Conservation (phyloP, 2,329 filamentous ascomycete species). For the Cercospora beticola region DNA sequence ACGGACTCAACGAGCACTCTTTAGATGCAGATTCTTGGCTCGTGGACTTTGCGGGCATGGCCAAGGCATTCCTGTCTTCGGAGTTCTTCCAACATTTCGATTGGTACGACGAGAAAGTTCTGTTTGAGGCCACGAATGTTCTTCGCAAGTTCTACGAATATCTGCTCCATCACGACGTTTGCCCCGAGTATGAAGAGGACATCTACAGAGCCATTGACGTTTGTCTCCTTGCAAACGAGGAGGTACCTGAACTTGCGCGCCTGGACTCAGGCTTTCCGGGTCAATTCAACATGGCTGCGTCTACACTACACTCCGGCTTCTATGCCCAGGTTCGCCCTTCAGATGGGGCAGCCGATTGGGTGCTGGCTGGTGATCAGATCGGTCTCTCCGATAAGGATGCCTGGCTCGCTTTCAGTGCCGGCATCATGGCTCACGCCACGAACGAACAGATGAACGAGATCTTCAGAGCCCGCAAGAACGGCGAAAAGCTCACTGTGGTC, state of each 20-base stretch:
- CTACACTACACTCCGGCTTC: slow-evolving; percentile 63
- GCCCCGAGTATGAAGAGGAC: slow-evolving; percentile 72
- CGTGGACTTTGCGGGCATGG: slow-evolving; percentile 78
- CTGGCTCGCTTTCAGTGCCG: slow-evolving; percentile 52
- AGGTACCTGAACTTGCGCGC: slow-evolving; percentile 62
- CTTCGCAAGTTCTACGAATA: slow-evolving; percentile 88
- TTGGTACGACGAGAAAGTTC: slow-evolving; percentile 52
- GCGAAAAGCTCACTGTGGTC: slow-evolving; percentile 34
- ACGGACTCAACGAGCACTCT: slow-evolving; percentile 49
- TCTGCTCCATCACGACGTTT: slow-evolving; percentile 78
- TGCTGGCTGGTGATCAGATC: slow-evolving; percentile 21
- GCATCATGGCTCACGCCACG: slow-evolving; percentile 48
- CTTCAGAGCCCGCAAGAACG: slow-evolving; percentile 19
- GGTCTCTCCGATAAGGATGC: slow-evolving; percentile 50
- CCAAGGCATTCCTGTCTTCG: slow-evolving; percentile 66
- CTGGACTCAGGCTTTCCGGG: slow-evolving; percentile 64
- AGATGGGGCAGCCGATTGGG: slow-evolving; percentile 32
- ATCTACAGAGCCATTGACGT: slow-evolving; percentile 64
- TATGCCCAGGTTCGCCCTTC: slow-evolving; percentile 34
- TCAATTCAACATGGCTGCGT: slow-evolving; percentile 74
- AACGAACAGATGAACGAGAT: slow-evolving; percentile 30
- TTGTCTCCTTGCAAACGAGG: slow-evolving; percentile 65
- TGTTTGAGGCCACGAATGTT: slow-evolving; percentile 64
- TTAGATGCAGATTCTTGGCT: slow-evolving; percentile 56
- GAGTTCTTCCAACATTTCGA: slow-evolving; percentile 47